Percentiles rank a stretch among this genome's conserved stretches.
Evolutionary conservation across 345 rosid species (phyloP).

Genomic region (Eucalyptus pauciflora): DNA sequence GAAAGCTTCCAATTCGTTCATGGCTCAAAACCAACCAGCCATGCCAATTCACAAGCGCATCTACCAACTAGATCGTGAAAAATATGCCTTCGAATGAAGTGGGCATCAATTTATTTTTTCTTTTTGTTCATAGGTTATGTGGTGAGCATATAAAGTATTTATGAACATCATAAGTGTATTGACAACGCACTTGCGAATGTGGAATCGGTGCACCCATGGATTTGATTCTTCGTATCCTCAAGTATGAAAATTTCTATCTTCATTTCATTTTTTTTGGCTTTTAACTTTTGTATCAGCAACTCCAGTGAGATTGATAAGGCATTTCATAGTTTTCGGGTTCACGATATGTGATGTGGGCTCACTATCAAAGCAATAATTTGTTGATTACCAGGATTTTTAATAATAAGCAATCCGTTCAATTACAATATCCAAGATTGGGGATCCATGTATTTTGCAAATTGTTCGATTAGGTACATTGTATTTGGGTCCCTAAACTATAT

Average conservation of each 20-base stretch:
- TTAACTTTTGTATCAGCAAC: not conserved
- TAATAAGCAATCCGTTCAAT: not conserved
- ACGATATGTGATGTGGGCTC: not conserved
- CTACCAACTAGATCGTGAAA: not conserved
- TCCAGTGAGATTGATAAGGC: not conserved
- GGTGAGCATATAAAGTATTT: not conserved
- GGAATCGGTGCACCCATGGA: not conserved
- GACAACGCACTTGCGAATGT: not conserved
- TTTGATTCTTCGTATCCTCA: not conserved
- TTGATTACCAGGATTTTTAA: not conserved
- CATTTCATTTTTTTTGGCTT: not conserved
- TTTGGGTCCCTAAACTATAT: not conserved
- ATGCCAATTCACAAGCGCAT: not conserved
- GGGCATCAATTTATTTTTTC: not conserved
- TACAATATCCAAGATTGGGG: not conserved
- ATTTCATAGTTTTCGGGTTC: not conserved
- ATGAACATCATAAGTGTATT: not conserved
- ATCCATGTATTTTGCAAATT: not conserved
- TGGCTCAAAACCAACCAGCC: not conserved
- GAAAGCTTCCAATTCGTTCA: not conserved
- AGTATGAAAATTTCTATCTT: no score
- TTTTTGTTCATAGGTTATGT: not conserved
- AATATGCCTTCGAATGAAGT: not conserved
- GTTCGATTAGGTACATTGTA: not conserved
- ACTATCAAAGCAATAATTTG: not conserved